Evolutionary conservation across 225 moss, liverwort and hornwort species (phyloP).

Genomic region (Pleurozium schreberi): DNA sequence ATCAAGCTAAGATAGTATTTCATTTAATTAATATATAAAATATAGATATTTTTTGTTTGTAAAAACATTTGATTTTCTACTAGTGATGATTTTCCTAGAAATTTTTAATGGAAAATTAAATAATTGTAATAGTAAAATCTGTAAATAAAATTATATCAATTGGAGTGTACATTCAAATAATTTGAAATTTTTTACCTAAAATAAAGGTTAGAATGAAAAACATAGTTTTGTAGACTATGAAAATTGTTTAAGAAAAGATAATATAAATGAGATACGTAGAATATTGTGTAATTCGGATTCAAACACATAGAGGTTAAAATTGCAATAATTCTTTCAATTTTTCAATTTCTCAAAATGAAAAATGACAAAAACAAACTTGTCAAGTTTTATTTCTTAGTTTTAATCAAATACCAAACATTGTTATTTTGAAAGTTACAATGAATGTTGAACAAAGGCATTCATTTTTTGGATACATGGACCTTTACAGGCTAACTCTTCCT

Average conservation of each 20-base stretch:
- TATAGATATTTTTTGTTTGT: neutral
- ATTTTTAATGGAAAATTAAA: neutral
- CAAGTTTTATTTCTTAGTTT: rapidly evolving
- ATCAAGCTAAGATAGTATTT: neutral
- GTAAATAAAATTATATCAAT: neutral
- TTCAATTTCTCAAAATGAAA: neutral
- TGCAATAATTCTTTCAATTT: neutral
- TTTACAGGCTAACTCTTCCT: neutral
- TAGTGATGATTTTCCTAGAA: no score
- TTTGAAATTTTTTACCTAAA: neutral
- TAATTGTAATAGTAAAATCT: neutral
- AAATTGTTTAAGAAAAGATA: no score
- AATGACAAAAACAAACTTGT: neutral
- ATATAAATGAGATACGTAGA: no score
- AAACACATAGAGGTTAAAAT: no score
- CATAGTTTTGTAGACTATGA: neutral
- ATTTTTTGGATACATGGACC: rapidly evolving
- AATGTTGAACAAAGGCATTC: rapidly evolving
- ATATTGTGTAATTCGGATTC: neutral
- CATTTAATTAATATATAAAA: neutral
- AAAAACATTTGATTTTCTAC: no score
- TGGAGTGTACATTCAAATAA: neutral
- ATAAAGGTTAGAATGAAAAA: neutral
- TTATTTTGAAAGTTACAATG: neutral
- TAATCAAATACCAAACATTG: no score